Evolutionary conservation across 2,329 filamentous ascomycete species (phyloP), one percentile per base, ranked within the genome.

Genomic region (Microcera coccophila): DNA sequence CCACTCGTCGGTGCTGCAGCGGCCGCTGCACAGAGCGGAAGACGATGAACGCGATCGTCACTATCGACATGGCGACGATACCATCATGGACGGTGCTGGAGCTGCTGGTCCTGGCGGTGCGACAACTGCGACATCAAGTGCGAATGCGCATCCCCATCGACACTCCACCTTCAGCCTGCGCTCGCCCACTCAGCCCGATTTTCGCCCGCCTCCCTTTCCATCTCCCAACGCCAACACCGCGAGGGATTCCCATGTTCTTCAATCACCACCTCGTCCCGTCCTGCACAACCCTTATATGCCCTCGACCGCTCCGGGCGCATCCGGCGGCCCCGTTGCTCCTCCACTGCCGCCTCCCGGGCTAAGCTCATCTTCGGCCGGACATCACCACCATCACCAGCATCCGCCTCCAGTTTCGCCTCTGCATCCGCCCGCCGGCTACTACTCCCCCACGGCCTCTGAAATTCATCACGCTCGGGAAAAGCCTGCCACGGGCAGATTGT

Each of bases 1-100:
- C 52, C 70, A 65, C 51, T 74, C 74, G 48, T 74, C 71, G 37
- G 70, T 75, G 57, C 63, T 76, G 62, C 72, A 72, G 55, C 70
- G 64, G 49, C 70, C 68, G 49, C 49, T 48, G 26, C 53, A 45
- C 36, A 49, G 39, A 34, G 60, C 62, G 59, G 65, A 63, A 57
- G 62, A 68, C 43, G 69, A 68, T 43, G 60, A 64, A 44, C 61
- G 63, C 39, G 64, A 69, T 42, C 55, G 58, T 38, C 57, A 63
- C 47, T 59, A 59, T 53, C 66, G 66, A 38, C 63, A 66, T 53
- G 45, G 38, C 48, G 41, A 48, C 50, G 42, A 54, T 53, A 39
- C 40, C 47, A 43, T 44, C 52, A 50, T 53, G 51, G 28, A 52
- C 50, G 36, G 42, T 42, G 14, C 21, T 19, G 33, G 44, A 39